phyloP scores from a whole-genome alignment of 306 rosid genomes.

The Rosa rugosa region DNA sequence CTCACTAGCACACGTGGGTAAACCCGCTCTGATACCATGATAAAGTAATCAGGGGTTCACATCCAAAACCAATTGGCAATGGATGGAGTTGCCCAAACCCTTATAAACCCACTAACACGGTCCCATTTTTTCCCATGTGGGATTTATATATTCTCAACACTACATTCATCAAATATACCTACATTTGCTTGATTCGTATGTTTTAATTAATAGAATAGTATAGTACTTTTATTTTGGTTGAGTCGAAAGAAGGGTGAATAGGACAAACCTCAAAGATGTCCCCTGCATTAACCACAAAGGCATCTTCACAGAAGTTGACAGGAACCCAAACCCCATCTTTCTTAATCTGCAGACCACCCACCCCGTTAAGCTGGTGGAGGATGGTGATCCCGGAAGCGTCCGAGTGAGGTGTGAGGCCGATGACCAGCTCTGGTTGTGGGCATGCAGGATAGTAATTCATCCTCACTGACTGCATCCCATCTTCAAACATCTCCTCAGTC shows the following conservation, averaged over 20 bases:
- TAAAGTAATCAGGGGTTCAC: too few species aligned
- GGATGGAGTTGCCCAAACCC: too few species aligned
- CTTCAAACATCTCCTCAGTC: slow-evolving; percentile 46
- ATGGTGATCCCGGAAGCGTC: slow-evolving; percentile 67
- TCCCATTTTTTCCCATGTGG: too few species aligned
- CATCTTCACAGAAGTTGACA: slow-evolving; percentile 41
- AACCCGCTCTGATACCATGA: too few species aligned
- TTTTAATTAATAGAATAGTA: too few species aligned
- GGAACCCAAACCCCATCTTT: slow-evolving; percentile 74
- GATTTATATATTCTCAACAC: too few species aligned
- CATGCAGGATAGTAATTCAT: slow-evolving; percentile 80
- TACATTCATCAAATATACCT: too few species aligned
- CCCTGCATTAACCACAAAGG: slow-evolving; percentile 70
- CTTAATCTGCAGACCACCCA: slow-evolving; percentile 67
- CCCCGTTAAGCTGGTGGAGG: slow-evolving; percentile 63
- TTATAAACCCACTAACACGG: too few species aligned
- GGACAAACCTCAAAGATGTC: slow-evolving; percentile 68
- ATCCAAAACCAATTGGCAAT: too few species aligned
- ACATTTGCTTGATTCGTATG: too few species aligned
- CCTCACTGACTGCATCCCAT: slow-evolving; percentile 69
- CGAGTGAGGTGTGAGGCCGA: slow-evolving; percentile 70
- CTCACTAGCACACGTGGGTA: too few species aligned
- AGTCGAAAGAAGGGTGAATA: background rate
- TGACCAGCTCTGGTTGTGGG: slow-evolving; percentile 56
- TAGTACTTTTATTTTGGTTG: background rate